Evolutionary conservation across 2,329 filamentous ascomycete genomes (phyloP).

Genomic region (Colletotrichum caudatum): DNA sequence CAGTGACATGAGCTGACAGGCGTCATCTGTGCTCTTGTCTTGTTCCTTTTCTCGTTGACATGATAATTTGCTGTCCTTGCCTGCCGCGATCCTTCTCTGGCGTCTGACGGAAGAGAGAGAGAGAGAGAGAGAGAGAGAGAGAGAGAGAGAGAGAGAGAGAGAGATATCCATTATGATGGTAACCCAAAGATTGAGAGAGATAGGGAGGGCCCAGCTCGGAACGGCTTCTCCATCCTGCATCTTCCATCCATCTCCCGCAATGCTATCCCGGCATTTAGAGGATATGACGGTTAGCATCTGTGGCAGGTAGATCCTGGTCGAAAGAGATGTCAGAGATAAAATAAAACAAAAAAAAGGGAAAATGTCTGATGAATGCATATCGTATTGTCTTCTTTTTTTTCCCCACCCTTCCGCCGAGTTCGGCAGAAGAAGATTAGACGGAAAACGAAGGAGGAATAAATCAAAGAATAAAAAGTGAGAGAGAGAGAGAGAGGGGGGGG

Average conservation of each 20-base stretch:
- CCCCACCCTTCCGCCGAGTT: too few species aligned
- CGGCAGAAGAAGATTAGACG: not conserved
- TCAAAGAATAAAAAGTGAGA: not conserved
- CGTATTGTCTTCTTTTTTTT: not conserved
- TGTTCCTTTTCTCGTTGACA: not conserved
- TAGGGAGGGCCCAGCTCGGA: not conserved
- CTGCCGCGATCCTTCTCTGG: not conserved
- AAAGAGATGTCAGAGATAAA: too few species aligned
- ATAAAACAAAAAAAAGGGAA: too few species aligned
- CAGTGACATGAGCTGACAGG: slow-evolving; percentile 1
- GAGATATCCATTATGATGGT: too few species aligned
- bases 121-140: too few species aligned
- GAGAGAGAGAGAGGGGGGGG: not conserved
- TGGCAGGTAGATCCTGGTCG: not conserved
- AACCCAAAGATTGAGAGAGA: not conserved
- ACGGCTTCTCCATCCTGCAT: slow-evolving; percentile 1
- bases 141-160: too few species aligned
- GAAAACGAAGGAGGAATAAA: not conserved
- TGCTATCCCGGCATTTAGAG: not conserved
- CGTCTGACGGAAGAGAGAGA: not conserved
- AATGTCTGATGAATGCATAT: not conserved
- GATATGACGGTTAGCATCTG: too few species aligned
- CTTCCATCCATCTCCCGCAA: not conserved
- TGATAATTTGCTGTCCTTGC: not conserved
- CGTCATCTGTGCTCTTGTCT: not conserved